These are phyloP conservation scores for Exophiala spinifera DNA, from an alignment of 2,329 filamentous ascomycete species.

Conservation along the genomic window DNA sequence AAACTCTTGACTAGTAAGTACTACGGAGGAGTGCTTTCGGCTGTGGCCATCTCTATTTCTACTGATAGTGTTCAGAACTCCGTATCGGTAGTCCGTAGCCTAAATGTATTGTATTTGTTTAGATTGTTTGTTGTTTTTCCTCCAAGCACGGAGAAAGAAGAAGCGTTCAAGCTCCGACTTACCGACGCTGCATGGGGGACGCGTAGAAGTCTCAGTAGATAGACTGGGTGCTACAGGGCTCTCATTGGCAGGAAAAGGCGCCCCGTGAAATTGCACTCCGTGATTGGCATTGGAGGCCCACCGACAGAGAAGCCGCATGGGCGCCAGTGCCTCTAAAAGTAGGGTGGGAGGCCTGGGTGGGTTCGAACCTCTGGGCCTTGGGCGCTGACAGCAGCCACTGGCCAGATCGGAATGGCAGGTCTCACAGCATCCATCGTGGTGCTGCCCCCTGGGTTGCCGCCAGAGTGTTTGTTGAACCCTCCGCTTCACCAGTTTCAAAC, in stretches of 20 bases:
- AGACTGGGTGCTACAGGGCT: too few relatives aligned
- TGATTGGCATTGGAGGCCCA: conserved; percentile 5
- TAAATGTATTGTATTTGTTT: conserved; percentile 13
- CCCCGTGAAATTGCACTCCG: conserved; percentile 5
- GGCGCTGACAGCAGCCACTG: not conserved
- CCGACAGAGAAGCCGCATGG: not conserved
- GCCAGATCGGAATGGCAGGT: not conserved
- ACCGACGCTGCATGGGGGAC: not conserved
- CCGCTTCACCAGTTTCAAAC: not conserved
- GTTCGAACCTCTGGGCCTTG: not conserved
- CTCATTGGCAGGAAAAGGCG: conserved; percentile 7
- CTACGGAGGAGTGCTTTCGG: too few relatives aligned
- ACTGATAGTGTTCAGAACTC: too few relatives aligned
- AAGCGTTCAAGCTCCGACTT: conserved; percentile 8
- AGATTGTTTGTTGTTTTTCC: conserved; percentile 17
- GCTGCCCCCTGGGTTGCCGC: not conserved
- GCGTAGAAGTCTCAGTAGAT: not conserved
- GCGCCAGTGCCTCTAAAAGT: not conserved
- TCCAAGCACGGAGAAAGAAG: not conserved
- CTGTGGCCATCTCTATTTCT: too few relatives aligned
- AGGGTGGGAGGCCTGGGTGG: not conserved
- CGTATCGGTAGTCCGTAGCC: too few relatives aligned
- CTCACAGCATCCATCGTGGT: not conserved
- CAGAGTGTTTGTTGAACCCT: not conserved
- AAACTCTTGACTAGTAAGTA: too few relatives aligned